Conservation (phyloP, 2,329 filamentous ascomycete genomes). For the Pseudocercospora pini-densiflorae region DNA sequence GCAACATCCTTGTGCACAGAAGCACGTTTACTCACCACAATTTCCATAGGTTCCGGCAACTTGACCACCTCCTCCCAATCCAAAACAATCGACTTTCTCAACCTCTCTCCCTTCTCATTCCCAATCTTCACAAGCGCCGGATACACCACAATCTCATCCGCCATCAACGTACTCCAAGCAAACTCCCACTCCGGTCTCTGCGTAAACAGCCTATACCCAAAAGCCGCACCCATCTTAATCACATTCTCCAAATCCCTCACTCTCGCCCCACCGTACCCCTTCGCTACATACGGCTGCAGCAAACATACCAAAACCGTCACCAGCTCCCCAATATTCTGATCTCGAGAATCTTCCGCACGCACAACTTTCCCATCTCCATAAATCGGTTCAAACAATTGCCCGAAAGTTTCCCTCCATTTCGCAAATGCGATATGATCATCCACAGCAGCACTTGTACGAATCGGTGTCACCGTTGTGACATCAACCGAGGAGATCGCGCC, state of each 20-base stretch:
- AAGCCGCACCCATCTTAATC: slow-evolving; percentile 21
- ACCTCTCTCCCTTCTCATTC: slow-evolving; percentile 22
- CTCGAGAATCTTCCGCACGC: slow-evolving; percentile 13
- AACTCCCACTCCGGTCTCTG: slow-evolving; percentile 28
- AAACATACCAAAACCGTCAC: slow-evolving; percentile 17
- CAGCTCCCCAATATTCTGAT: slow-evolving; percentile 20
- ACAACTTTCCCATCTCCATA: slow-evolving; percentile 17
- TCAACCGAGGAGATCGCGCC: not conserved
- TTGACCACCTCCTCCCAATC: slow-evolving; percentile 18
- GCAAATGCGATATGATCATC: slow-evolving; percentile 18
- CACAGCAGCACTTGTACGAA: no score
- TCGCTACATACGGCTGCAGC: slow-evolving; percentile 22
- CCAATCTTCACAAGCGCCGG: slow-evolving; percentile 27
- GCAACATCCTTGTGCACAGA: not conserved
- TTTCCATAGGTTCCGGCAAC: slow-evolving; percentile 7
- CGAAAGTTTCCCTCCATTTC: slow-evolving; percentile 24
- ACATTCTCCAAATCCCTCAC: slow-evolving; percentile 25
- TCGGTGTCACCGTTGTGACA: not conserved
- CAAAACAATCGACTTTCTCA: slow-evolving; percentile 21
- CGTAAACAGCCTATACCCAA: slow-evolving; percentile 27
- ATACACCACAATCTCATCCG: slow-evolving; percentile 26
- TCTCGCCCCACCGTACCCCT: slow-evolving; percentile 20
- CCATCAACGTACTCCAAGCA: slow-evolving; percentile 24
- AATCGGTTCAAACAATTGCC: slow-evolving; percentile 15
- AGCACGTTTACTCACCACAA: slow-evolving; percentile 1